Base-by-base conservation (phyloP, 1,284 basidiomycete species). In the Ganoderma meredithae region DNA sequence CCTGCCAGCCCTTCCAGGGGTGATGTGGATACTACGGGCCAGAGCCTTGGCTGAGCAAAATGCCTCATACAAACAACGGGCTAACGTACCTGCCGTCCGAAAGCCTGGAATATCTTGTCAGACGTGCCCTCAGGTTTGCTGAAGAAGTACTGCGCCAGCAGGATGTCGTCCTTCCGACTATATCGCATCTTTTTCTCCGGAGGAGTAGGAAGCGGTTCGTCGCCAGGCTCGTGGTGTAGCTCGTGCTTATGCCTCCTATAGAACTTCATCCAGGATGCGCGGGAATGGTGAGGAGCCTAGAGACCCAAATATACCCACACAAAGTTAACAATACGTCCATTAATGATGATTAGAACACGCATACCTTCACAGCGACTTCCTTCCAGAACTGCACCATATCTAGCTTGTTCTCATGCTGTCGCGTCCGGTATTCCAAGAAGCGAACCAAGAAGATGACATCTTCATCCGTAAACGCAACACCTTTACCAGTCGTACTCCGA, bases 1-100 rank as follows among this genome's bases (percentile, higher is more conserved):
- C 93, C 77, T 95, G 93, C 93, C 93, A 95, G 27, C 93, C 93
- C 78, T 95, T 95, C 93, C 93, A 95, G 1, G 93, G 93, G 81
- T 95, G 93, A 77, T 94, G 92, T 6, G 93, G 87, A 79, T 94
- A 84, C 92, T 94, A 39, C 73, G 44, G 7, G 22, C n/a, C 13
- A 55, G 27, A 13, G 25, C n/a, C 36, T 25, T 43, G 15, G 10
- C 25, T 17, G 53, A 25, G 13, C 19, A 22, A 39, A 17, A 19
- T 4, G 2, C 36, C 36, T 39, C 6, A 33, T 25, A 44, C 49
- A 52, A 41, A 17, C 22, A 3, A 15, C 19, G 13, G 2, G 22
- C 13, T 12, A 60, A 9, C 86, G 70, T 68, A 93, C 92, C 80
- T 83, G 67, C 69, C 89, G 84, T 17, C 87, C 92, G 77, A 94